phyloP scores from a whole-genome alignment of 768 basidiomycete species.

The Mycena vitilis region DNA sequence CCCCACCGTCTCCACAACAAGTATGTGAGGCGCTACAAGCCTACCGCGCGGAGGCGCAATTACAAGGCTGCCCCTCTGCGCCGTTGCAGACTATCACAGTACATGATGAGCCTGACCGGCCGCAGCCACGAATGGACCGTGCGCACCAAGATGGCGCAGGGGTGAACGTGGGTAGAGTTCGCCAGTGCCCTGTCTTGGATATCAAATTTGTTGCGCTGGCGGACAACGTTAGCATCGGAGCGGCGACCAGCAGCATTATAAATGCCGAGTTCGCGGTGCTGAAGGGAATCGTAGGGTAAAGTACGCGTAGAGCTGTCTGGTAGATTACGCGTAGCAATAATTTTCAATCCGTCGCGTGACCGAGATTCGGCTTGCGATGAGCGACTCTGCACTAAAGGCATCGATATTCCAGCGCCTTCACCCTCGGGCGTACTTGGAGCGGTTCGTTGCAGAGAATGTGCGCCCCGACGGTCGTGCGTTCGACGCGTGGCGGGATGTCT shows the following conservation, averaged over 20 bases:
- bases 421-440: constrained; percentile 87
- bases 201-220: constrained; percentile 94
- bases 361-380: constrained; percentile 5
- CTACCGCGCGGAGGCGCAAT: constrained; percentile 82
- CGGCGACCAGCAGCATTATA: constrained; percentile 96
- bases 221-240: constrained; percentile 96
- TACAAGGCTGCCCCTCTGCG: constrained; percentile 84
- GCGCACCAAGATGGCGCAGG: constrained; percentile 92
- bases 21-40: constrained; percentile 82
- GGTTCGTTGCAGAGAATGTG: constrained; percentile 81
- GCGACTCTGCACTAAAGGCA: constrained; percentile 52
- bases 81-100: constrained; percentile 88
- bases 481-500: constrained; percentile 77
- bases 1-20: constrained; percentile 88
- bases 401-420: constrained; percentile 89
- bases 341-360: constrained; percentile 13
- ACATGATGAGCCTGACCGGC: constrained; percentile 93
- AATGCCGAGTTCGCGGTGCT: constrained; percentile 96
- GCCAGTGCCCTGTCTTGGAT: constrained; percentile 92
- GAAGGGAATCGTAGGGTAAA: constrained; percentile 61
- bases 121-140: constrained; percentile 93
- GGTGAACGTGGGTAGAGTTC: constrained; percentile 89
- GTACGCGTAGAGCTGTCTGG: neutral
- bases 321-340: neutral
- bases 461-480: constrained; percentile 87